Evolutionary conservation across 192 early-diverging fungal genomes (phyloP).

Genomic region (Backusella macrospora): DNA sequence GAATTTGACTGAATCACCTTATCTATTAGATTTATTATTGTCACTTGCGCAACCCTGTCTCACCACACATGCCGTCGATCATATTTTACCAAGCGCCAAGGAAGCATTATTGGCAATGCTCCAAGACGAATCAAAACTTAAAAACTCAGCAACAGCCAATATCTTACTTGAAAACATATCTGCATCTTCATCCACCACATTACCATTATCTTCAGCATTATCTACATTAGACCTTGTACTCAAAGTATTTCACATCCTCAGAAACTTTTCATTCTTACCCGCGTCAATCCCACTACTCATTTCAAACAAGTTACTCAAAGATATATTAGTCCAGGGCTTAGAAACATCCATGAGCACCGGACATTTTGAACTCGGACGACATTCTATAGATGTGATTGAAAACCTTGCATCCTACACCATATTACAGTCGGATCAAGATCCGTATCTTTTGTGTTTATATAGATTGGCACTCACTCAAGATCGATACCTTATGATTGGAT

Average conservation of each 20-base stretch:
- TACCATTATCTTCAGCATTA: conserved; percentile 1
- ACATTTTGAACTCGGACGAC: conserved; percentile 58
- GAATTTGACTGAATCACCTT: conserved; percentile 61
- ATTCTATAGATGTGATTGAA: conserved; percentile 66
- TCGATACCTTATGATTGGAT: conserved; percentile 55
- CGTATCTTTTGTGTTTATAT: background rate
- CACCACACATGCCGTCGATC: background rate
- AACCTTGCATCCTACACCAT: conserved; percentile 54
- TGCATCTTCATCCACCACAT: conserved; percentile 6
- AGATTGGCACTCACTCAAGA: conserved; percentile 56
- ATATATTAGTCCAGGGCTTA: conserved; percentile 61
- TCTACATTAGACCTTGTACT: conserved; percentile 35
- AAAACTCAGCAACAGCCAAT: background rate
- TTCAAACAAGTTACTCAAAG: conserved; percentile 47
- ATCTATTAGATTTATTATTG: conserved; percentile 33
- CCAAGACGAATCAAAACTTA: conserved; percentile 6
- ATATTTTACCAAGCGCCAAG: background rate
- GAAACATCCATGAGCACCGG: conserved; percentile 50
- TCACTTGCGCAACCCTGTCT: conserved; percentile 4
- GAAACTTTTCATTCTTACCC: conserved; percentile 69
- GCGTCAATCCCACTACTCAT: conserved; percentile 52
- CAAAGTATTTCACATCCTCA: conserved; percentile 68
- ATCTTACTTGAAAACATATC: conserved; percentile 7
- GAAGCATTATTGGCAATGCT: background rate
- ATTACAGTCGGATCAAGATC: conserved; percentile 21